Conservation (phyloP, 805 yeast species). For the Lachancea cidri region DNA sequence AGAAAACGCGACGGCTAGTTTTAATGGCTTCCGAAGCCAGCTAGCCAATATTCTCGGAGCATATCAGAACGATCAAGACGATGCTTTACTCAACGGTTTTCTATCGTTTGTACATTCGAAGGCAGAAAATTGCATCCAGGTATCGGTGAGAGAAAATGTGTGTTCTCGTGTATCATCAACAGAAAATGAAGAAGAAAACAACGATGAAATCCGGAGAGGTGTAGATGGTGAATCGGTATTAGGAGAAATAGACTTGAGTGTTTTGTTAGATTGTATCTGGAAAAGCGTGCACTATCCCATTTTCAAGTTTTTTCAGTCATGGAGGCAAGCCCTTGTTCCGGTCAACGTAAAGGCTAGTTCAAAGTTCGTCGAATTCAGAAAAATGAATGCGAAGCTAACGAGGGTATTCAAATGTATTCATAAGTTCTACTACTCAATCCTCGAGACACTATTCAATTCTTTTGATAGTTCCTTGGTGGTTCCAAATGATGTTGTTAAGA, state of each 20-base stretch:
- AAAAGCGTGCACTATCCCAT: conserved; percentile 11
- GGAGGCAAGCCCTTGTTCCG: conserved; percentile 9
- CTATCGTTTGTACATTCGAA: conserved; percentile 28
- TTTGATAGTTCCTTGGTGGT: conserved; percentile 5
- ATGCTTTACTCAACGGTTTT: conserved; percentile 25
- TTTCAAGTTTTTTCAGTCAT: conserved; percentile 11
- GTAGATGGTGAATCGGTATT: neutral
- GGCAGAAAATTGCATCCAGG: conserved; percentile 13
- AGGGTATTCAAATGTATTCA: conserved; percentile 11
- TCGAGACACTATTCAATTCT: conserved; percentile 5
- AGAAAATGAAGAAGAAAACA: neutral
- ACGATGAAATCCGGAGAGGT: neutral
- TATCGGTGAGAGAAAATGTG: conserved; percentile 4
- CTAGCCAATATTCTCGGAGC: conserved; percentile 21
- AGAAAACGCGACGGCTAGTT: conserved; percentile 12
- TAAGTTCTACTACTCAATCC: conserved; percentile 10
- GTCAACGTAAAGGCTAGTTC: conserved; percentile 7
- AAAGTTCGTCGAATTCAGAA: conserved; percentile 8
- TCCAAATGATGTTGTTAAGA: conserved; percentile 4
- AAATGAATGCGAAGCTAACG: conserved; percentile 9
- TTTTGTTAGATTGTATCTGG: conserved; percentile 37
- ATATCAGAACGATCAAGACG: conserved; percentile 25
- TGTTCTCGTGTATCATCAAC: neutral
- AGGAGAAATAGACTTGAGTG: conserved; percentile 3
- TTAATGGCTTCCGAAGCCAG: conserved; percentile 17